phyloP scores from a whole-genome alignment of 2,329 filamentous ascomycete species.

The Ophiostoma fasciatum region DNA sequence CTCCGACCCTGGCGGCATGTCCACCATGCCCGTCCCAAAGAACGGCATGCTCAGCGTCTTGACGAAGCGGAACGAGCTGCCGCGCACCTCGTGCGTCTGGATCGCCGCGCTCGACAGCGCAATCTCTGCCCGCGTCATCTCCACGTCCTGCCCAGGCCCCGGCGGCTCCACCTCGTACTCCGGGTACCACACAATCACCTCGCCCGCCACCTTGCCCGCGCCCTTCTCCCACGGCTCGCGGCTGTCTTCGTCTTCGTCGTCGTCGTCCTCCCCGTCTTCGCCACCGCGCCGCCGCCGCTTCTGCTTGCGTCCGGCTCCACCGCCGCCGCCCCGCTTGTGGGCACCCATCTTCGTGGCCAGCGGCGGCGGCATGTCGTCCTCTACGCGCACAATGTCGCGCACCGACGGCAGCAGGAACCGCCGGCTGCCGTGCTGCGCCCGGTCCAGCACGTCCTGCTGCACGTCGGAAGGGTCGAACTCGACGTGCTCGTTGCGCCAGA shows the following conservation, averaged over 20 bases:
- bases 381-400: slow-evolving; percentile 62
- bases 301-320: slow-evolving; percentile 3
- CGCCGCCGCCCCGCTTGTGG: not conserved
- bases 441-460: slow-evolving; percentile 24
- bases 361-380: slow-evolving; percentile 38
- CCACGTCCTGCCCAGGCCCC: slow-evolving; percentile 37
- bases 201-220: slow-evolving; percentile 48
- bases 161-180: slow-evolving; percentile 39
- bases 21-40: slow-evolving; percentile 80
- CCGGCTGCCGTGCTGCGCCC: slow-evolving; percentile 18
- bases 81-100: slow-evolving; percentile 41
- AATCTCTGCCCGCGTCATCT: slow-evolving; percentile 38
- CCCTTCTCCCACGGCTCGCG: slow-evolving; percentile 58
- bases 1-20: slow-evolving; percentile 66
- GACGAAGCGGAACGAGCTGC: slow-evolving; percentile 69
- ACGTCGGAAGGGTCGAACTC: slow-evolving; percentile 50
- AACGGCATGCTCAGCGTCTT: slow-evolving; percentile 77
- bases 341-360: slow-evolving; percentile 11
- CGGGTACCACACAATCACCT: slow-evolving; percentile 49
- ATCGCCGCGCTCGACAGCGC: slow-evolving; percentile 42
- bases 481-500: slow-evolving; percentile 73
- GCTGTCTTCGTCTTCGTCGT: slow-evolving; percentile 19
- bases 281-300: slow-evolving; percentile 1
- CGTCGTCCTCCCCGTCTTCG: slow-evolving; percentile 19
- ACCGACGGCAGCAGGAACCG: slow-evolving; percentile 53